These are phyloP conservation scores for Condylostoma magnum DNA, from an alignment of 169 alveolate species.

Conservation along the genomic window DNA sequence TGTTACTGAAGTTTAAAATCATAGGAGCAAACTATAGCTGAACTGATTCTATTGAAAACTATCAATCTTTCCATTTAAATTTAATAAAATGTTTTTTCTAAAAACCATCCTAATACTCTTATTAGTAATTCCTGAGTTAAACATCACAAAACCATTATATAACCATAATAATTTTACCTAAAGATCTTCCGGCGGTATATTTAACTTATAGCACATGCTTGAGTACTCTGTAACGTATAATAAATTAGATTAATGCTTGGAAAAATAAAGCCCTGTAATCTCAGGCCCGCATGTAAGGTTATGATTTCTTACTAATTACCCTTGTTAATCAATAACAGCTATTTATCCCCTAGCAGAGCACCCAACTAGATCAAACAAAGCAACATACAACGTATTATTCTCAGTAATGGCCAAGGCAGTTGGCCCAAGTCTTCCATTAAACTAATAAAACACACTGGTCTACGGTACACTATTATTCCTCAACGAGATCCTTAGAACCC, in stretches of 20 bases:
- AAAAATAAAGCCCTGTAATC: slow-evolving; percentile 63
- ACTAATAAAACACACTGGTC: slow-evolving; percentile 69
- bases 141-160: too few species aligned
- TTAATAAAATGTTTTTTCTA: too few species aligned
- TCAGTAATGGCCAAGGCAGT: slow-evolving; percentile 67
- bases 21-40: too few species aligned
- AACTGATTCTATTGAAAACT: too few species aligned
- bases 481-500: slow-evolving; percentile 62
- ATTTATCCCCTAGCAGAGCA: slow-evolving; percentile 49
- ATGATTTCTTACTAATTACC: slow-evolving; percentile 52
- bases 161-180: too few species aligned
- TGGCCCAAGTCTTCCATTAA: slow-evolving; percentile 79
- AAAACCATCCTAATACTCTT: too few species aligned
- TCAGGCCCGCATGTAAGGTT: slow-evolving; percentile 60
- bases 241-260: slow-evolving; percentile 47
- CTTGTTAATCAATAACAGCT: slow-evolving; percentile 49
- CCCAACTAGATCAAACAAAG: slow-evolving; percentile 69
- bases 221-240: slow-evolving; percentile 51
- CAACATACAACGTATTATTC: slow-evolving; percentile 55
- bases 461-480: slow-evolving; percentile 68
- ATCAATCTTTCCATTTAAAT: too few species aligned
- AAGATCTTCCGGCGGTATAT: too few species aligned
- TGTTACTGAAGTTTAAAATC: too few species aligned
- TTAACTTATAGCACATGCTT: too few species aligned
- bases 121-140: too few species aligned